These are phyloP conservation scores for Trematosphaeria pertusa DNA, from an alignment of 2,329 filamentous ascomycete genomes.

Conservation along the genomic window DNA sequence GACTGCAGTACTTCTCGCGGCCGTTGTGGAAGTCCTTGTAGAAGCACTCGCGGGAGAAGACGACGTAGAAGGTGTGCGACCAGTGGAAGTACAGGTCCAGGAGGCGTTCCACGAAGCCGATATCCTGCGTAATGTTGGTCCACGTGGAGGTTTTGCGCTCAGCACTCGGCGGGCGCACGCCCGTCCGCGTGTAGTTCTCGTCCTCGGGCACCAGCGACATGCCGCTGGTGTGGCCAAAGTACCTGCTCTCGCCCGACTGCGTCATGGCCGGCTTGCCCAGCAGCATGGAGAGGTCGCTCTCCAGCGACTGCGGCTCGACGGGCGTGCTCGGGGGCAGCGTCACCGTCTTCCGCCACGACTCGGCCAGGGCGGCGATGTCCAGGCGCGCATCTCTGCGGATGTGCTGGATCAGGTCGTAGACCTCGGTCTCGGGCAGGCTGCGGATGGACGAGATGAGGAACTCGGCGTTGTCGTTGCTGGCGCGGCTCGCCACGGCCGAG, in stretches of 20 bases:
- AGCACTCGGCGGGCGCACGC: conserved; percentile 17
- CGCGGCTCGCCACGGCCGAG: conserved; percentile 19
- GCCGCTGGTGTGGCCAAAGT: conserved; percentile 48
- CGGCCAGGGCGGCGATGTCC: conserved; percentile 49
- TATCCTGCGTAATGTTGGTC: conserved; percentile 68
- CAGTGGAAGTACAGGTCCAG: conserved; percentile 71
- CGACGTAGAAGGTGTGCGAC: conserved; percentile 78
- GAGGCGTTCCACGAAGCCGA: conserved; percentile 67
- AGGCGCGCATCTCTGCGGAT: conserved; percentile 51
- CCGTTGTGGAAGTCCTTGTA: conserved; percentile 69
- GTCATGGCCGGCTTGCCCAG: conserved; percentile 46
- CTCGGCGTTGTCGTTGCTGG: conserved; percentile 27
- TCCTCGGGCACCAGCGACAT: conserved; percentile 46
- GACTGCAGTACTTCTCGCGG: conserved; percentile 69
- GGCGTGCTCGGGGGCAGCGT: conserved; percentile 37
- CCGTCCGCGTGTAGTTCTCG: conserved; percentile 36
- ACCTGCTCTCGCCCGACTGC: conserved; percentile 40
- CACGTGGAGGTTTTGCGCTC: conserved; percentile 51
- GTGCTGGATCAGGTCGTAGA: conserved; percentile 51
- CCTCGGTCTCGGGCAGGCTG: conserved; percentile 54
- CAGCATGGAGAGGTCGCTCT: conserved; percentile 45
- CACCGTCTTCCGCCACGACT: conserved; percentile 49
- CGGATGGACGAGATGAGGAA: conserved; percentile 54
- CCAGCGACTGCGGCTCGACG: conserved; percentile 35
- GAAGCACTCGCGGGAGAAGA: conserved; percentile 75